phyloP scores from a whole-genome alignment of 2,329 filamentous ascomycete genomes.

The Chalaropsis ovoidea region DNA sequence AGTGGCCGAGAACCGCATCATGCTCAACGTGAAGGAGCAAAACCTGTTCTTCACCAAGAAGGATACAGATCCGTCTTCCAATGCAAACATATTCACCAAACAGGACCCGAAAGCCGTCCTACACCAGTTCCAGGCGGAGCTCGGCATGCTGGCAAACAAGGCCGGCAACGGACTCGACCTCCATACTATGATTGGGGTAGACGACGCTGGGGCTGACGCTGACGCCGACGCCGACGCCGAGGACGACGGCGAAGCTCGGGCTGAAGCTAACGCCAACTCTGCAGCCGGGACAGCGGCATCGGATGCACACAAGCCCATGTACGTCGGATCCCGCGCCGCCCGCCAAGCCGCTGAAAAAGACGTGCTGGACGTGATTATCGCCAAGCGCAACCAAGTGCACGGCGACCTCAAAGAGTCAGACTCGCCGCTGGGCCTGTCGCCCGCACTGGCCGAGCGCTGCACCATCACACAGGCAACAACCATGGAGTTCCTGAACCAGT shows the following conservation, averaged over 20 bases:
- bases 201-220: conserved; percentile 60
- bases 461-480: conserved; percentile 77
- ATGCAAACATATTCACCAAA: conserved; percentile 49
- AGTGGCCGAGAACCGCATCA: conserved; percentile 63
- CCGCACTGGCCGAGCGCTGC: conserved; percentile 49
- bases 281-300: neutral
- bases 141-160: conserved; percentile 44
- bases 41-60: conserved; percentile 65
- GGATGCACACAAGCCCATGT: conserved; percentile 38
- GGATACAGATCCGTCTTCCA: conserved; percentile 39
- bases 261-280: neutral
- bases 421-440: conserved; percentile 45
- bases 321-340: conserved; percentile 60
- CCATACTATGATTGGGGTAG: conserved; percentile 54
- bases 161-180: conserved; percentile 48
- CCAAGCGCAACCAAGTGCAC: conserved; percentile 50
- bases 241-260: too few relatives aligned
- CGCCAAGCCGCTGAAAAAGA: conserved; percentile 55
- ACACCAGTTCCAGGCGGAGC: conserved; percentile 50
- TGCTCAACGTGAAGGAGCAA: conserved; percentile 81
- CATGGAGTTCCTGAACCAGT: conserved; percentile 92
- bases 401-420: conserved; percentile 39
- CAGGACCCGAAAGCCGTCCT: conserved; percentile 63
- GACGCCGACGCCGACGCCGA: conserved; percentile 27
- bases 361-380: conserved; percentile 54